phyloP scores from a whole-genome alignment of 2,329 filamentous ascomycete genomes.

The Colletotrichum plurivorum region DNA sequence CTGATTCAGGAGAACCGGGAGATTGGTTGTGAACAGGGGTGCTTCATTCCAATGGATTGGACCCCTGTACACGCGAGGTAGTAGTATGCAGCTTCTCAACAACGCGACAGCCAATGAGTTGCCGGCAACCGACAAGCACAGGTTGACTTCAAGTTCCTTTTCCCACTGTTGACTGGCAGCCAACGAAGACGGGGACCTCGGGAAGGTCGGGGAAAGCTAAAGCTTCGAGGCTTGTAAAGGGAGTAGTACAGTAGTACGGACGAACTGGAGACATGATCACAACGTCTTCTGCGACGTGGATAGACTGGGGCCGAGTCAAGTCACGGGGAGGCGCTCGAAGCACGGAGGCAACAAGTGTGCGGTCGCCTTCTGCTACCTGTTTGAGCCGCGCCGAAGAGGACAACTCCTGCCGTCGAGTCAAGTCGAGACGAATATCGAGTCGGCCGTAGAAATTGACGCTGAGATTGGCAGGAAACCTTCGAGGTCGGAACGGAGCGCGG shows the following conservation, averaged over 20 bases:
- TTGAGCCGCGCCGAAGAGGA: constrained; percentile 11
- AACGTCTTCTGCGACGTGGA: constrained; percentile 28
- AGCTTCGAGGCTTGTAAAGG: background rate
- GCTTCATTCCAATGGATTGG: constrained; percentile 9
- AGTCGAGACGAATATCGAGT: constrained; percentile 33
- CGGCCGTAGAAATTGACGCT: background rate
- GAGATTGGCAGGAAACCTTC: constrained; percentile 5
- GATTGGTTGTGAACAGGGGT: constrained; percentile 25
- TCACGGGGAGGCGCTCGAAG: background rate
- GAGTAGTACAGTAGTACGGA: constrained; percentile 8
- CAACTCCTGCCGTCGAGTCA: constrained; percentile 24
- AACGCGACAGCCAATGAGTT: constrained; percentile 10
- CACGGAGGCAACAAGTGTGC: background rate
- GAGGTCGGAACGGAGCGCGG: constrained; percentile 19
- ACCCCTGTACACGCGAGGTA: constrained; percentile 7
- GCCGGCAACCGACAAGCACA: constrained; percentile 6
- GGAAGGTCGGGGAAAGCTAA: background rate
- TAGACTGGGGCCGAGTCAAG: constrained; percentile 24
- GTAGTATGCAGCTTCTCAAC: constrained; percentile 4
- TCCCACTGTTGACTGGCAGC: background rate
- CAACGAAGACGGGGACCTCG: constrained; percentile 10
- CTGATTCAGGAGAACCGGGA: constrained; percentile 25
- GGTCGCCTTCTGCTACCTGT: constrained; percentile 13
- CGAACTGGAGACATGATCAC: constrained; percentile 24
- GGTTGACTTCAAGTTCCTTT: background rate